Evolutionary conservation across 2,329 filamentous ascomycete species (phyloP).

Genomic region (Ophiocordyceps camponoti-floridani): DNA sequence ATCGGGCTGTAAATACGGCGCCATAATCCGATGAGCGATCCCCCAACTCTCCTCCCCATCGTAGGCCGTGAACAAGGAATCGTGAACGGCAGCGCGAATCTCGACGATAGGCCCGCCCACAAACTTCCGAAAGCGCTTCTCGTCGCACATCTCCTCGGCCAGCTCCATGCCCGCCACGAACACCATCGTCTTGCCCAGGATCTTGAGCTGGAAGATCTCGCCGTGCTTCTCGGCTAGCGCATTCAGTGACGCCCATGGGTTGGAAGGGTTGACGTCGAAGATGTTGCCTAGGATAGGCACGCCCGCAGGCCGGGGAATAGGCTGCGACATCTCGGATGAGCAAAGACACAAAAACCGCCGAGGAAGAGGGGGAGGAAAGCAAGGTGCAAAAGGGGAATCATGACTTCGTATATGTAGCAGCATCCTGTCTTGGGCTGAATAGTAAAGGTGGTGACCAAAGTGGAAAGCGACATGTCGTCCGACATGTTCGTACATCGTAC

Average conservation of each 20-base stretch:
- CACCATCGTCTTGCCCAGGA: constrained; percentile 14
- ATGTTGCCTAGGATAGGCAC: constrained; percentile 19
- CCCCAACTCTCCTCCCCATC: constrained; percentile 30
- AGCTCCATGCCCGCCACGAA: constrained; percentile 31
- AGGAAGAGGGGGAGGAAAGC: background rate
- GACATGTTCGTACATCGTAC: too few relatives aligned
- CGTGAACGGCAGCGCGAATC: constrained; percentile 30
- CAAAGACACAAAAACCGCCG: too few relatives aligned
- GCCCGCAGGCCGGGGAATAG: constrained; percentile 16
- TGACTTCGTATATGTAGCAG: too few relatives aligned
- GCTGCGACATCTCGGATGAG: constrained; percentile 17
- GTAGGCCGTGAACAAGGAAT: constrained; percentile 33
- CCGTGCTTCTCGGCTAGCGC: constrained; percentile 16
- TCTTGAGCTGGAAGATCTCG: constrained; percentile 20
- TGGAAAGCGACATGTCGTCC: too few relatives aligned
- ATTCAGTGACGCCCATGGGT: constrained; percentile 19
- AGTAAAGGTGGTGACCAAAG: too few relatives aligned
- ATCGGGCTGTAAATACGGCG: constrained; percentile 20
- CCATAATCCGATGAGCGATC: constrained; percentile 32
- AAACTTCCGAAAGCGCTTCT: constrained; percentile 34
- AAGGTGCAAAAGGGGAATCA: too few relatives aligned
- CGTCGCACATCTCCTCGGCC: constrained; percentile 30
- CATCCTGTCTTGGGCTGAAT: too few relatives aligned
- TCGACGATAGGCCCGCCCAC: constrained; percentile 34
- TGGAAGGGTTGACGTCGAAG: constrained; percentile 15